Evolutionary conservation across 2,329 filamentous ascomycete genomes (phyloP).

Genomic region (Pyrenophora teres): DNA sequence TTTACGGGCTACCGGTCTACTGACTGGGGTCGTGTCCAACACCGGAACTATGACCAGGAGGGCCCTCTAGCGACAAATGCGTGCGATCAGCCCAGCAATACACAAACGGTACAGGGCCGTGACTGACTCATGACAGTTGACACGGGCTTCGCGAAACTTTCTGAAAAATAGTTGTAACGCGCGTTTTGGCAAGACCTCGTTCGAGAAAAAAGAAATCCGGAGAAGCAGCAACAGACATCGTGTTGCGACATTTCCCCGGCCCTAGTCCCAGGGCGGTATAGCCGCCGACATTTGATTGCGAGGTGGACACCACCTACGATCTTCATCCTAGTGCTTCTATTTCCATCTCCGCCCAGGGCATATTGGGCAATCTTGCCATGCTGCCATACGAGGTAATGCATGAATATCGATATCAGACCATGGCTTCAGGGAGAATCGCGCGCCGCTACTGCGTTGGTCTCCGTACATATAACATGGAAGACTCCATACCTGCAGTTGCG

Average conservation of each 20-base stretch:
- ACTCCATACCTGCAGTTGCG: background rate
- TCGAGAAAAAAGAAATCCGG: too few relatives aligned
- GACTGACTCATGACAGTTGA: too few relatives aligned
- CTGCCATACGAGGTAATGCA: constrained; percentile 6
- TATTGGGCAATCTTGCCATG: background rate
- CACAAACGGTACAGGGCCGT: too few relatives aligned
- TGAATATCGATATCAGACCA: background rate
- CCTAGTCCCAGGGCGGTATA: background rate
- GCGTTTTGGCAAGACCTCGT: too few relatives aligned
- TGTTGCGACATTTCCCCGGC: background rate
- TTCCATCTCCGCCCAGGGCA: background rate
- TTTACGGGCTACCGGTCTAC: too few relatives aligned
- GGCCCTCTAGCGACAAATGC: too few relatives aligned
- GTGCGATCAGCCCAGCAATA: too few relatives aligned
- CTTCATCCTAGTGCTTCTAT: constrained; percentile 4
- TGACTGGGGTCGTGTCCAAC: too few relatives aligned
- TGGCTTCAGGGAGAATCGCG: background rate
- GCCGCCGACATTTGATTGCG: constrained; percentile 2
- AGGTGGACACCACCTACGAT: constrained; percentile 4
- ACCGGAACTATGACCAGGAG: too few relatives aligned
- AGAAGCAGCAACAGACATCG: background rate
- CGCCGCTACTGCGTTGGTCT: constrained; percentile 4
- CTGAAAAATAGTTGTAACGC: too few relatives aligned
- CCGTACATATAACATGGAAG: constrained; percentile 4
- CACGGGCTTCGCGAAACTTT: too few relatives aligned